These are phyloP conservation scores for Clonostachys chloroleuca DNA, from an alignment of 2,329 filamentous ascomycete genomes.

Conservation along the genomic window DNA sequence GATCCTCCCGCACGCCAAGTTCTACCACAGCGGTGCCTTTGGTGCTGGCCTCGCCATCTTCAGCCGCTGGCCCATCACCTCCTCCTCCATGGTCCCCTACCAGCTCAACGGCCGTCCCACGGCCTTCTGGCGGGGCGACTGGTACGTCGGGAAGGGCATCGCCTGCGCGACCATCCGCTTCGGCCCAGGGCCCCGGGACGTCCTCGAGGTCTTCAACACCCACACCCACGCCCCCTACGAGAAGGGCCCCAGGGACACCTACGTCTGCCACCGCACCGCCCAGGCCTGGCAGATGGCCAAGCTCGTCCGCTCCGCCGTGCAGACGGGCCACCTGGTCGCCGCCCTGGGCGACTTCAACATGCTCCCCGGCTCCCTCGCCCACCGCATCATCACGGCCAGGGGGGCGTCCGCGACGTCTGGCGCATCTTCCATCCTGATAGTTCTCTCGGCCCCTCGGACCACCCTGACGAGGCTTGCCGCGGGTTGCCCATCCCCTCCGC, in stretches of 20 bases:
- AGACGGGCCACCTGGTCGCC: constrained; percentile 77
- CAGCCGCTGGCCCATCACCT: constrained; percentile 87
- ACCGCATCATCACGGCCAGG: constrained; percentile 76
- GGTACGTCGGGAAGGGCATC: constrained; percentile 94
- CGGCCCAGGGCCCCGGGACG: constrained; percentile 57
- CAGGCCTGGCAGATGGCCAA: constrained; percentile 96
- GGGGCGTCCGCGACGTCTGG: constrained; percentile 83
- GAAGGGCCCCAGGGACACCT: constrained; percentile 72
- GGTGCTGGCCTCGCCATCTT: constrained; percentile 86
- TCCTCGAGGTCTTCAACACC: constrained; percentile 89
- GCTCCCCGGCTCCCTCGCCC: constrained; percentile 80
- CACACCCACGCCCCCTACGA: constrained; percentile 83
- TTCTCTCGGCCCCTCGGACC: constrained; percentile 68
- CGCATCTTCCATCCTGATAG: constrained; percentile 77
- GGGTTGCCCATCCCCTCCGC: constrained; percentile 65
- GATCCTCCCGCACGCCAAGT: constrained; percentile 85
- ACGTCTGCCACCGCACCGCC: constrained; percentile 83
- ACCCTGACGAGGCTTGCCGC: constrained; percentile 63
- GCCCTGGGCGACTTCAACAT: constrained; percentile 96
- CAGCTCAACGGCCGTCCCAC: constrained; percentile 91
- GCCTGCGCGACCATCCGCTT: constrained; percentile 77
- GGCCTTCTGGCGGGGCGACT: constrained; percentile 91
- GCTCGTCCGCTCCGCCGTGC: constrained; percentile 75
- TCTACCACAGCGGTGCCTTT: constrained; percentile 86
- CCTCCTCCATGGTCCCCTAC: constrained; percentile 82